These are phyloP conservation scores for Rhodotorula sp. DNA, from an alignment of 1,284 basidiomycete species.

Conservation along the genomic window DNA sequence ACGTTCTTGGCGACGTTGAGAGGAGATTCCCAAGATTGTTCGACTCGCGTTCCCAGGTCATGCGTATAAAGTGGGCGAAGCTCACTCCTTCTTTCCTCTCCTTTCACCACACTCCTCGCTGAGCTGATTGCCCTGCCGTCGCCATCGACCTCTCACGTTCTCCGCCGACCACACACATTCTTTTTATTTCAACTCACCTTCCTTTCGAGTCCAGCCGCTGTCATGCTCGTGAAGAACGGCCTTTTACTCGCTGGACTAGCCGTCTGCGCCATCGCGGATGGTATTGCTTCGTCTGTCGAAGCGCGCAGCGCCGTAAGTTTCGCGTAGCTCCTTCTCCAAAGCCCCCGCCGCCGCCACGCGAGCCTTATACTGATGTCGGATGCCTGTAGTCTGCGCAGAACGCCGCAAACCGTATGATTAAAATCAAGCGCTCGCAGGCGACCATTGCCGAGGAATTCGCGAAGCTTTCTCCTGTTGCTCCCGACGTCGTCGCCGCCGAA, in stretches of 20 bases:
- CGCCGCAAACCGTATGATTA: constrained; percentile 1
- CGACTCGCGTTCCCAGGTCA: not conserved
- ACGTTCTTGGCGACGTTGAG: no score
- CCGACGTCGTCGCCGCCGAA: not conserved
- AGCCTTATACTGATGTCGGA: not conserved
- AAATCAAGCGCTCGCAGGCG: constrained; percentile 10
- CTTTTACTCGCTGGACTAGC: not conserved
- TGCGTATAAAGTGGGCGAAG: no score
- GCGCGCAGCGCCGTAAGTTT: constrained; percentile 1
- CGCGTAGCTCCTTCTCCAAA: no score
- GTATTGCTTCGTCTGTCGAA: not conserved
- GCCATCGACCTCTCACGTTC: not conserved
- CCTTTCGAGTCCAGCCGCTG: not conserved
- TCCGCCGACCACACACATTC: not conserved
- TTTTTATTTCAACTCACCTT: not conserved
- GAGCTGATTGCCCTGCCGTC: not conserved
- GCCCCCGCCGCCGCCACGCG: not conserved
- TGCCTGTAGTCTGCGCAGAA: not conserved
- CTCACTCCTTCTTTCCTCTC: constrained; percentile 1
- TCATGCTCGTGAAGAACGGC: constrained; percentile 12
- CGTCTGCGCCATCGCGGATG: not conserved
- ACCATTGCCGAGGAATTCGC: constrained; percentile 1
- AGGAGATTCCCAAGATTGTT: no score
- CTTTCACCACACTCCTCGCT: not conserved
- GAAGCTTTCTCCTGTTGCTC: not conserved